Conservation (phyloP, 1,284 basidiomycete species). For the Coriolopsis trogii region DNA sequence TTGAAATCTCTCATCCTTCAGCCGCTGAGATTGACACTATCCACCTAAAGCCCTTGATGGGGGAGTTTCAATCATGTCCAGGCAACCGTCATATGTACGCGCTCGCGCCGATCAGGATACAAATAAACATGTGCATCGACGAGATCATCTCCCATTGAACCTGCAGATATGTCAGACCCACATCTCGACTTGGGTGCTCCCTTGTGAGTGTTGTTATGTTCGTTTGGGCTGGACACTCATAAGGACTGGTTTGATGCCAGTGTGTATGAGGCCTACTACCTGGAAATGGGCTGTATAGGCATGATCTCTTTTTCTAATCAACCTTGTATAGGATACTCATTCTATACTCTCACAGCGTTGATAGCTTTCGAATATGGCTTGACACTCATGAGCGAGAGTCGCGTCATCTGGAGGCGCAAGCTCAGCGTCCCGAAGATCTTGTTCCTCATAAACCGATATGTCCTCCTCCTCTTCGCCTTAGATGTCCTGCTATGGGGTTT, state of each 20-base stretch:
- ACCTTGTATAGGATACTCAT: too few species aligned
- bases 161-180: background rate
- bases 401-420: conserved; percentile 16
- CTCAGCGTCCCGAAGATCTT: conserved; percentile 6
- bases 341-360: conserved; percentile 1
- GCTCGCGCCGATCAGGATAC: too few species aligned
- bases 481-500: background rate
- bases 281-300: conserved; percentile 12
- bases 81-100: too few species aligned
- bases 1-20: too few species aligned
- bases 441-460: conserved; percentile 15
- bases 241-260: background rate
- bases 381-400: conserved; percentile 5
- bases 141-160: too few species aligned
- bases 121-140: too few species aligned
- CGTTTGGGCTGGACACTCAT: too few species aligned
- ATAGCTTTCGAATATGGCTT: conserved; percentile 15
- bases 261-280: background rate
- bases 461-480: background rate
- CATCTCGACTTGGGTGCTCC: background rate
- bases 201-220: background rate
- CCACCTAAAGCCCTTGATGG: too few species aligned
- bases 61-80: too few species aligned
- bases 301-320: background rate
- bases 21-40: too few species aligned